Percentiles rank a stretch among this genome's conserved stretches.
Evolutionary conservation across 768 basidiomycete genomes (phyloP).

Genomic region (Naganishia vishniacii): DNA sequence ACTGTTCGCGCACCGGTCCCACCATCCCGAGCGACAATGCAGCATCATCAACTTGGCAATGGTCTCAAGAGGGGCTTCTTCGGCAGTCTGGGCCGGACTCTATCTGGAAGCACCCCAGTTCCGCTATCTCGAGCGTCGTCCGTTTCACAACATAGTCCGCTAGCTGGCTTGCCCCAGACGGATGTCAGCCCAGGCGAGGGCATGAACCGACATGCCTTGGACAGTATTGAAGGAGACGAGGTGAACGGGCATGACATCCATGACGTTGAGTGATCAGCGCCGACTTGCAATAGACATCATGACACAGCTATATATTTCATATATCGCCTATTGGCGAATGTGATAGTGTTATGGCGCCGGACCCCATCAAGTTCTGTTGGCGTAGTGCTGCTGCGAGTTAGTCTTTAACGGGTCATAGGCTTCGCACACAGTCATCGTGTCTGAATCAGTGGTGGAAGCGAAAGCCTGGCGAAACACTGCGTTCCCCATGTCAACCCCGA

Average conservation of each 20-base stretch:
- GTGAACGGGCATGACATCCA: not conserved
- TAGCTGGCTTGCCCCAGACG: not conserved
- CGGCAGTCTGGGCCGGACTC: conserved; percentile 20
- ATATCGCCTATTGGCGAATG: no score
- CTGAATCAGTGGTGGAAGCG: no score
- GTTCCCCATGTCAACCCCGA: no score
- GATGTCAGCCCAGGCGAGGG: conserved; percentile 6
- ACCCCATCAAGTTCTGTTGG: no score
- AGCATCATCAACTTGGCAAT: conserved; percentile 17
- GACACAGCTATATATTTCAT: no score
- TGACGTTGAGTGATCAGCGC: not conserved
- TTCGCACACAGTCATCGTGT: no score
- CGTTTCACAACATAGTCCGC: conserved; percentile 13
- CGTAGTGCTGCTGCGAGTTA: no score
- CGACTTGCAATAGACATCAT: no score
- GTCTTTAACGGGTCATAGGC: no score
- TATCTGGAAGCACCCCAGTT: conserved; percentile 23
- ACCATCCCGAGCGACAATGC: conserved; percentile 11
- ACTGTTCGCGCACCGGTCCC: conserved; percentile 17
- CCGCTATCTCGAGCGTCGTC: not conserved
- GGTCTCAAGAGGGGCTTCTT: conserved; percentile 28
- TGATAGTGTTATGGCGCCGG: no score
- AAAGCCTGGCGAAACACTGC: no score
- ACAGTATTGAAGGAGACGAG: not conserved
- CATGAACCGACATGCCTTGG: not conserved